phyloP scores from a whole-genome alignment of 2,329 filamentous ascomycete genomes.

The Penicillium sp. region DNA sequence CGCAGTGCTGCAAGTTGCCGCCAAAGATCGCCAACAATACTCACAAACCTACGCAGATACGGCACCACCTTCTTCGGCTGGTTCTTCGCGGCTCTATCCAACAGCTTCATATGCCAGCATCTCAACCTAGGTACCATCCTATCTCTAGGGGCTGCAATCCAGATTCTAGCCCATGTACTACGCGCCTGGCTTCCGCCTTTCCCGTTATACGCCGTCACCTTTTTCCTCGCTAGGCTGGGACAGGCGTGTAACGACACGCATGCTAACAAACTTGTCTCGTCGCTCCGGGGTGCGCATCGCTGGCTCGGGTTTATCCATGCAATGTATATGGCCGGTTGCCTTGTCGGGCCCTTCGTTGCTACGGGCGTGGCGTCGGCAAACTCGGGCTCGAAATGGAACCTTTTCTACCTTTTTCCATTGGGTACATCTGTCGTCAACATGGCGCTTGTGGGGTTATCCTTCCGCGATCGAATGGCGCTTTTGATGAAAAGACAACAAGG shows the following conservation, averaged over 20 bases:
- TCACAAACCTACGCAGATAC: conserved; percentile 38
- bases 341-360: conserved; percentile 55
- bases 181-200: conserved; percentile 57
- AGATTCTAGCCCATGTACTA: conserved; percentile 46
- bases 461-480: conserved; percentile 41
- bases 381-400: conserved; percentile 45
- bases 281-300: conserved; percentile 51
- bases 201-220: conserved; percentile 53
- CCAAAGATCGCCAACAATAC: conserved; percentile 2
- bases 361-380: conserved; percentile 47
- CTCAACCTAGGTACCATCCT: conserved; percentile 57
- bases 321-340: conserved; percentile 55
- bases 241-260: conserved; percentile 63
- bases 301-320: conserved; percentile 63
- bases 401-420: conserved; percentile 56
- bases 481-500: neutral
- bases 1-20: conserved; percentile 45
- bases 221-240: conserved; percentile 55
- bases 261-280: conserved; percentile 58
- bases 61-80: conserved; percentile 57
- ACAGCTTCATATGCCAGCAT: conserved; percentile 46
- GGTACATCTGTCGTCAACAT: conserved; percentile 52
- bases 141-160: conserved; percentile 52
- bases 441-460: conserved; percentile 45
- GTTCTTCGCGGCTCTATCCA: conserved; percentile 55